These are phyloP conservation scores for Populus hybrid DNA, from an alignment of 441 rosid species.

Conservation along the genomic window DNA sequence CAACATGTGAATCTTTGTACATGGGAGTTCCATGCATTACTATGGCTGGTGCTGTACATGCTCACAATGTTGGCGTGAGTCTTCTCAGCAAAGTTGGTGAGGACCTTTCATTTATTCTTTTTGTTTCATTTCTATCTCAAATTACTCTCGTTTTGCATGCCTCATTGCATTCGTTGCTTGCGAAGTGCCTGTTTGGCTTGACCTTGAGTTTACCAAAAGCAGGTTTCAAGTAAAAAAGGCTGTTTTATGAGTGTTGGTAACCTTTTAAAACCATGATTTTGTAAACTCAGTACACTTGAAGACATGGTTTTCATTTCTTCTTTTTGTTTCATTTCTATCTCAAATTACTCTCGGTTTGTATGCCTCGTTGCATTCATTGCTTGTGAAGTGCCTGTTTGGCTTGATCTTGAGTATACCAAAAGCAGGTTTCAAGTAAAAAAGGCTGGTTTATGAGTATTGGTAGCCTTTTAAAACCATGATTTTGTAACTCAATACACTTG, in stretches of 20 bases:
- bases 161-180: neutral
- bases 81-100: conserved; percentile 90
- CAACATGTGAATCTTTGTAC: conserved; percentile 95
- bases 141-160: neutral
- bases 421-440: too few relatives aligned
- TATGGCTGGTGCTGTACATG: conserved; percentile 96
- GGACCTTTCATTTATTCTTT: conserved; percentile 17
- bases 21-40: conserved; percentile 99
- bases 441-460: too few relatives aligned
- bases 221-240: too few relatives aligned
- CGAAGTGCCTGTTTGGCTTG: neutral
- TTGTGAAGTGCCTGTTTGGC: too few relatives aligned
- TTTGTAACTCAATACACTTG: too few relatives aligned
- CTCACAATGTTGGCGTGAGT: conserved; percentile 97
- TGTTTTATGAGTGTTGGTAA: too few relatives aligned
- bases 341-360: neutral
- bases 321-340: neutral
- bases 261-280: too few relatives aligned
- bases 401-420: too few relatives aligned
- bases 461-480: too few relatives aligned
- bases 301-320: neutral
- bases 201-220: too few relatives aligned
- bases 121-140: neutral
- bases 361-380: neutral
- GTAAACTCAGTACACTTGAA: too few relatives aligned